Evolutionary conservation across 2,329 filamentous ascomycete genomes (phyloP), one percentile per base, ranked within the genome.

Genomic region (Aureobasidium zeae): DNA sequence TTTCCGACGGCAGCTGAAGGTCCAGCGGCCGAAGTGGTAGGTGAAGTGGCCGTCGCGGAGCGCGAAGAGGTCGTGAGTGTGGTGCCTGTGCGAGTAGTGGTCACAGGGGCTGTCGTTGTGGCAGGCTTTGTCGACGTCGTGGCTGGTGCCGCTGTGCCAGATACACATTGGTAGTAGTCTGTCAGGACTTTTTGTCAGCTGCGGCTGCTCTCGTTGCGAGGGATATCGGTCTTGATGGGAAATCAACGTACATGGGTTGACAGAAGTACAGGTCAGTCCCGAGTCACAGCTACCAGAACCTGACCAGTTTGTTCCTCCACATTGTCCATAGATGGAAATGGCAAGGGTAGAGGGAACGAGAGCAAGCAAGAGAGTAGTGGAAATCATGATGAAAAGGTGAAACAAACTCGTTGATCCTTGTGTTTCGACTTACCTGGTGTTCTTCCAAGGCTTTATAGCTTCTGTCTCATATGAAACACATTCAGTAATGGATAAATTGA

Each of bases 1-100:
- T 74, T 74, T 21, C 76, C 77, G 11, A 29, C 38, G 10, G 15
- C 21, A 25, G 17, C 11, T 13, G 68, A 59, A 52, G 64, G 69
- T 29, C 47, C 45, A 19, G 54, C 49, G 13, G 44, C 48, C 3
- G 36, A 39, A 11, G 36, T 39, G 17, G 36, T 39, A n/a, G 36
- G 26, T 11, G 36, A 16, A 32, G 51, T 49, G 5, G 48, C 49
- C 17, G 38, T 32, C 2, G 17, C 25, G 2, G 38, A 32, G 11
- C 28, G 28, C 7, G 12, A 7, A 10, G 38, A 42, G 5, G 38
- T 42, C 11, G 6, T 20, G 5, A 42, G 19, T 5, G 38, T 42
- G 1, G 38, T 42, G 11, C 38, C 29, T 24, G 20, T 21, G 5
- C 44, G 32, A n/a, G 44, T 44, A 16, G 42, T 50, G 4, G 39